These are phyloP conservation scores for Sugiyamaella chiloensis DNA, from an alignment of 805 yeast species.

Conservation along the genomic window DNA sequence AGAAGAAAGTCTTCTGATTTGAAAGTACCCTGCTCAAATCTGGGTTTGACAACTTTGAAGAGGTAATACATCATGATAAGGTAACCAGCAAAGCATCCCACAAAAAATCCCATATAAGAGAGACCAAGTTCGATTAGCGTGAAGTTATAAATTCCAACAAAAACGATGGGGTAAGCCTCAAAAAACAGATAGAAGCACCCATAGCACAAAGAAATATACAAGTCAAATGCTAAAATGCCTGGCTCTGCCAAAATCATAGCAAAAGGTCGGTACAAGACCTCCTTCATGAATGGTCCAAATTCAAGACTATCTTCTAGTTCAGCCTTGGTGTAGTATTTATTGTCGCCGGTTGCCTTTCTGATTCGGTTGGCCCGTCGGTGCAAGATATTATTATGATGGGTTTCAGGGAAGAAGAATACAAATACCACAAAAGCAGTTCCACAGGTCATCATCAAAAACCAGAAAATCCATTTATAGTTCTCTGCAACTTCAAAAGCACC, in stretches of 20 bases:
- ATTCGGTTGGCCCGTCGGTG: constrained; percentile 43
- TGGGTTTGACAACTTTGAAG: constrained; percentile 11
- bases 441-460: constrained; percentile 44
- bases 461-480: constrained; percentile 53
- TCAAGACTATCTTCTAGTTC: constrained; percentile 37
- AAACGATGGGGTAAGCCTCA: constrained; percentile 61
- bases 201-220: constrained; percentile 51
- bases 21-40: constrained; percentile 12
- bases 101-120: constrained; percentile 45
- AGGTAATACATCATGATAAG: constrained; percentile 10
- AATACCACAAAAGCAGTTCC: constrained; percentile 41
- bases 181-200: constrained; percentile 55
- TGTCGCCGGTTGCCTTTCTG: constrained; percentile 48
- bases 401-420: constrained; percentile 49
- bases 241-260: constrained; percentile 52
- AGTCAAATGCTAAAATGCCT: constrained; percentile 49
- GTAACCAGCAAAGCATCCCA: constrained; percentile 45
- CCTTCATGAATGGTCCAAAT: constrained; percentile 15
- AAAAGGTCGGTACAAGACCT: constrained; percentile 37
- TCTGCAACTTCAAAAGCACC: constrained; percentile 46
- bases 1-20: constrained; percentile 18
- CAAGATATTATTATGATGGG: constrained; percentile 55
- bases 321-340: constrained; percentile 53
- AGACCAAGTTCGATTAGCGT: constrained; percentile 47
- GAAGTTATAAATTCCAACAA: constrained; percentile 44